Conservation (phyloP, 192 early-diverging fungal genomes). For the Podila horticola region DNA sequence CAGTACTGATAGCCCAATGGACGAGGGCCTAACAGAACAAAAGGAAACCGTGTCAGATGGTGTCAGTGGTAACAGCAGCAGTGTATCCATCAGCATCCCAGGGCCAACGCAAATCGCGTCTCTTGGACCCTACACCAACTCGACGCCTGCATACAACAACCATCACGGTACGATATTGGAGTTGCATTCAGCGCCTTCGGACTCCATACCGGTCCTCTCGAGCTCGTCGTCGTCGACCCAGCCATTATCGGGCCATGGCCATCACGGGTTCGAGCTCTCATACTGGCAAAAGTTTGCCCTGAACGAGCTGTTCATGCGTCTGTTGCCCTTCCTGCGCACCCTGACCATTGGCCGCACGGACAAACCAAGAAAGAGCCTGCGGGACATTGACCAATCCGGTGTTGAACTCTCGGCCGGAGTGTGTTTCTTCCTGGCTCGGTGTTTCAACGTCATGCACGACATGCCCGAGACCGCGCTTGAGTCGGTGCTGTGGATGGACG, state of each 20-base stretch:
- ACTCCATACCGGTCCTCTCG: constrained; percentile 21
- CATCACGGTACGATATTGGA: not conserved
- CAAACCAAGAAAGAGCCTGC: constrained; percentile 16
- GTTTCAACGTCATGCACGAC: constrained; percentile 52
- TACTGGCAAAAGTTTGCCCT: constrained; percentile 54
- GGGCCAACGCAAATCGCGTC: not conserved
- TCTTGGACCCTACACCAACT: not conserved
- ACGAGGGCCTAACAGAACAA: not conserved
- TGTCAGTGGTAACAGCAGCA: constrained; percentile 19
- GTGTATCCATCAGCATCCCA: not conserved
- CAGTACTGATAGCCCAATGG: not conserved
- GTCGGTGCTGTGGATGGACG: constrained; percentile 50
- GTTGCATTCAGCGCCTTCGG: constrained; percentile 1
- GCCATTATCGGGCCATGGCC: constrained; percentile 4
- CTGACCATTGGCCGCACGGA: constrained; percentile 47
- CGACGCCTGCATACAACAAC: not conserved
- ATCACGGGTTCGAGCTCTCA: constrained; percentile 41
- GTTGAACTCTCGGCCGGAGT: constrained; percentile 39
- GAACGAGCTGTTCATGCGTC: constrained; percentile 44
- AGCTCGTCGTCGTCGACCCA: constrained; percentile 4
- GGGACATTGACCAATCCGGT: constrained; percentile 5
- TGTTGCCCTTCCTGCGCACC: constrained; percentile 32
- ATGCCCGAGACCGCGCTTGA: constrained; percentile 50
- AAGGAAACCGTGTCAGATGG: not conserved
- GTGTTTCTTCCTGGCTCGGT: constrained; percentile 43